phyloP scores from a whole-genome alignment of 2,329 filamentous ascomycete species.

The Venturia carpophila region DNA sequence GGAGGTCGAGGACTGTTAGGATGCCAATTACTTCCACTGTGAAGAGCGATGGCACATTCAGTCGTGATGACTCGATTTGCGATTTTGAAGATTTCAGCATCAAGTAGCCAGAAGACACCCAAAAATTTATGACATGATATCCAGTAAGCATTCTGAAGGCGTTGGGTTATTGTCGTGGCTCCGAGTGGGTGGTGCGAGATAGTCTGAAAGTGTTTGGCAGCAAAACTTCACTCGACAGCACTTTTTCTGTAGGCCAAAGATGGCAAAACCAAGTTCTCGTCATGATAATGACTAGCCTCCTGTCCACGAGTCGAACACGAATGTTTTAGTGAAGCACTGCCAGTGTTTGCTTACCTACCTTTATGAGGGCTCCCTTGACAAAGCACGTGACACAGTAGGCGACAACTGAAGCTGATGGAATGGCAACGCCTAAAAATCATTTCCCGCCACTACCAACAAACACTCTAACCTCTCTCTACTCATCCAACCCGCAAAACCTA shows the following conservation, averaged over 20 bases:
- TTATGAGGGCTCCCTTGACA: neutral
- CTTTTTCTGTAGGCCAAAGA: too few relatives aligned
- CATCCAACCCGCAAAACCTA: neutral
- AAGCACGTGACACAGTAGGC: neutral
- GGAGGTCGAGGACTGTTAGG: constrained; percentile 83
- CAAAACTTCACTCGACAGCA: neutral
- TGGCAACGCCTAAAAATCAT: constrained; percentile 12
- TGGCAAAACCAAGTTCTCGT: neutral
- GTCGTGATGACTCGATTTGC: neutral
- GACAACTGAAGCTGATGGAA: constrained; percentile 23
- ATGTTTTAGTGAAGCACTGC: neutral
- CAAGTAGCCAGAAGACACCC: neutral
- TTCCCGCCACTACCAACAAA: neutral
- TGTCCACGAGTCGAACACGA: neutral
- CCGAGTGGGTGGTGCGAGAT: neutral
- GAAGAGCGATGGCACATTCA: neutral
- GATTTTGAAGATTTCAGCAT: neutral
- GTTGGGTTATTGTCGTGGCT: neutral
- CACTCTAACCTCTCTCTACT: neutral
- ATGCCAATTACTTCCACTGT: constrained; percentile 80
- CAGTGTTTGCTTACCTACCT: neutral
- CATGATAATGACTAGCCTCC: neutral
- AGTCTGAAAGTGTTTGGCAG: neutral
- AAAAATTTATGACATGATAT: constrained; percentile 22
- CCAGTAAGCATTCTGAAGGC: constrained; percentile 20